Percentiles rank a stretch among this genome's conserved stretches.
These are phyloP conservation scores for Selaginella tamariscina DNA, from an alignment of 75 land plant genomes.

Conservation along the genomic window DNA sequence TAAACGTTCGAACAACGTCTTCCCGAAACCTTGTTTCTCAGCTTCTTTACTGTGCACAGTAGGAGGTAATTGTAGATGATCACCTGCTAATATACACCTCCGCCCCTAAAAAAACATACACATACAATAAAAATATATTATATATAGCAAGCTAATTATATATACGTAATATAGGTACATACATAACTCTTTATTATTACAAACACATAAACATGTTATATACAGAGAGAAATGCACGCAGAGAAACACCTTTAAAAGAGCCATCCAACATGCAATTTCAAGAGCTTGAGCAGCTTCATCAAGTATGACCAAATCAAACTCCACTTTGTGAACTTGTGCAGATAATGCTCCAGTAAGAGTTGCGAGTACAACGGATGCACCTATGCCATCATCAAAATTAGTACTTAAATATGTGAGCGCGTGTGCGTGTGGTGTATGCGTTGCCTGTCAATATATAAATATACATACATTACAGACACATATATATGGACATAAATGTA, in stretches of 20 bases:
- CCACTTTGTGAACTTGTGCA: not conserved
- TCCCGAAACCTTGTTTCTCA: conserved; percentile 9
- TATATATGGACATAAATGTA: too few relatives aligned
- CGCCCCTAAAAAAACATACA: not conserved
- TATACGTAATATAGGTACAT: too few relatives aligned
- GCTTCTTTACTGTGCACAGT: conserved; percentile 1
- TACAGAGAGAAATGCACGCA: not conserved
- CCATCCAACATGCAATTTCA: conserved; percentile 4
- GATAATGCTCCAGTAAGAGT: conserved; percentile 7
- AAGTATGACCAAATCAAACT: conserved; percentile 9
- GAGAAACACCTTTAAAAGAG: not conserved
- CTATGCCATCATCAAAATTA: too few relatives aligned
- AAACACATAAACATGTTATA: not conserved
- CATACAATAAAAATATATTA: too few relatives aligned
- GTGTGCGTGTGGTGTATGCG: too few relatives aligned
- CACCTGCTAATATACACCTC: conserved; percentile 1
- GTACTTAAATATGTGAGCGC: too few relatives aligned
- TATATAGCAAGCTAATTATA: too few relatives aligned
- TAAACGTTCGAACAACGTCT: conserved; percentile 8
- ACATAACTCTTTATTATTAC: not conserved
- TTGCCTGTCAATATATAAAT: too few relatives aligned
- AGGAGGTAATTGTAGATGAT: conserved; percentile 4
- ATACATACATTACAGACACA: too few relatives aligned
- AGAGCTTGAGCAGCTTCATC: conserved; percentile 14
- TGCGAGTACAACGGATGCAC: not conserved